These are phyloP conservation scores for Candida sanyaensis DNA, from an alignment of 1,139 yeast species.

Conservation along the genomic window DNA sequence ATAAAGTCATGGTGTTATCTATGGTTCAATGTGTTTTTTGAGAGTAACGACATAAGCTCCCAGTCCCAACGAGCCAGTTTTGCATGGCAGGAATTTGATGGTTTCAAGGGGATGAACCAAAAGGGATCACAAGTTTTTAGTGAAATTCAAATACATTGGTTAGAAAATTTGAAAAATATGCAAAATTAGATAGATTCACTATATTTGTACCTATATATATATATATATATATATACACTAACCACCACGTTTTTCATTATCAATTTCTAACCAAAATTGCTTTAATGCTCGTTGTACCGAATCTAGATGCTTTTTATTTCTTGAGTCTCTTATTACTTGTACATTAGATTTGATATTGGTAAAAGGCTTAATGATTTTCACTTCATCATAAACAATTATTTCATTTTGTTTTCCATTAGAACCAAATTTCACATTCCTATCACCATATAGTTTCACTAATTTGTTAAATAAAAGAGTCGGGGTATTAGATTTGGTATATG, in stretches of 20 bases:
- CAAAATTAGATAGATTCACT: neutral
- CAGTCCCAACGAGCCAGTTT: neutral
- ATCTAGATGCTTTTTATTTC: slow-evolving; percentile 34
- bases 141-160: slow-evolving; percentile 42
- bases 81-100: slow-evolving; percentile 68
- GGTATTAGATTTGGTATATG: neutral
- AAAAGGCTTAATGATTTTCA: slow-evolving; percentile 30
- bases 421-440: slow-evolving; percentile 25
- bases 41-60: slow-evolving; percentile 1
- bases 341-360: slow-evolving; percentile 27
- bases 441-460: slow-evolving; percentile 22
- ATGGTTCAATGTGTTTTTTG: slow-evolving; percentile 17
- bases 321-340: slow-evolving; percentile 26
- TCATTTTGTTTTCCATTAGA: slow-evolving; percentile 17
- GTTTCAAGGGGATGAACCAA: slow-evolving; percentile 59
- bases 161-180: neutral
- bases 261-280: slow-evolving; percentile 57
- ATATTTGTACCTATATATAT: neutral
- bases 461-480: slow-evolving; percentile 18
- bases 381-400: slow-evolving; percentile 27
- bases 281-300: slow-evolving; percentile 56
- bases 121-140: slow-evolving; percentile 60
- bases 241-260: slow-evolving; percentile 61
- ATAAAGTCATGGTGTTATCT: slow-evolving; percentile 14
- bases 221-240: slow-evolving; percentile 27